Evolutionary conservation across 2,329 filamentous ascomycete genomes (phyloP), one percentile per base, ranked within the genome.

Genomic region (Dactylellina parvicollis): DNA sequence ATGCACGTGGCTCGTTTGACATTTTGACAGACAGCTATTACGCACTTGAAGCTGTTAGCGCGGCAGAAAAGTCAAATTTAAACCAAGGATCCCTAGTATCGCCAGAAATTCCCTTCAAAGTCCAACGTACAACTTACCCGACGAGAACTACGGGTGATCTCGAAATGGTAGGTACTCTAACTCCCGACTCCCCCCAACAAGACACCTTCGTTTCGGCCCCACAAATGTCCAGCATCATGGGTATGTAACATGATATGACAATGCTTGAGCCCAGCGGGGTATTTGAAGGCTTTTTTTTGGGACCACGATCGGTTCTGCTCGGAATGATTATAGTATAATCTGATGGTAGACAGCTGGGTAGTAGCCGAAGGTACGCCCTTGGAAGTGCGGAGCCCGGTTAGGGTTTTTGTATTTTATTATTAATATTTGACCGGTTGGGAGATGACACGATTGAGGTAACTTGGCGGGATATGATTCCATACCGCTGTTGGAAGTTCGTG

Each of bases 181-280:
- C 26, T 57, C 42, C 20, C 38, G 46, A 34, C 26, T 32, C 16
- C 32, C 66, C 66, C 66, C 50, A 71, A 71, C 66, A 30, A 71
- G 52, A 64, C 64, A 62, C 26, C 40, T 9, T 61, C 49, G 36
- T 54, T 52, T 55, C 50, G 49, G 44, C 66, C 66, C 66, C 66
- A 64, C 66, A 71, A 52, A 42, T 28, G 28, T 16, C 57, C 34
- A 10, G 66, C 50, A 57, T 64, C 66, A 64, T 22, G 66, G 66
- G 8, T 71, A 2, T 57, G n/a, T 28, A 16, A 32, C 28, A 28
- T 71, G 66, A 56, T 57, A 57, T 71, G 66, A 71, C 50, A 44
- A 52, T 55, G 20, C 32, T 44, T 38, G 36, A 50, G n/a, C 14
- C 42, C 3, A n/a, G 50, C 61, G 50, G 50, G 50, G 61, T 65